phyloP scores from a whole-genome alignment of 2,329 filamentous ascomycete species.

The Alternaria atra region DNA sequence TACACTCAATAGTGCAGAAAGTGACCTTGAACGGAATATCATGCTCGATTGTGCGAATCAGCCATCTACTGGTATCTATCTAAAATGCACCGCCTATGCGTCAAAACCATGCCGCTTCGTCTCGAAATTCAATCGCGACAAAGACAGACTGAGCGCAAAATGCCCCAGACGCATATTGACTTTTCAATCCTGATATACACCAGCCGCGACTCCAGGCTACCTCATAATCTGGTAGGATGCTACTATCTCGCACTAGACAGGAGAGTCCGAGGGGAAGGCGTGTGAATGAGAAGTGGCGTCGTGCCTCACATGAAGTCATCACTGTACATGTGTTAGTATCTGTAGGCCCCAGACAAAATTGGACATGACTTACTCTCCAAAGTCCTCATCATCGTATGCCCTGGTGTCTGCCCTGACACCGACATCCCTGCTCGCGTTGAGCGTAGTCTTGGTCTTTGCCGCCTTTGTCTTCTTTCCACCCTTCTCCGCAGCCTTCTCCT shows the following conservation, averaged over 20 bases:
- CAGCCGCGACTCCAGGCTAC: constrained; percentile 2
- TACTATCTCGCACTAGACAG: background rate
- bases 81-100: background rate
- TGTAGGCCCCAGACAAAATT: background rate
- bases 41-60: background rate
- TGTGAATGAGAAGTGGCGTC: background rate
- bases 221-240: background rate
- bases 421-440: constrained; percentile 72
- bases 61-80: background rate
- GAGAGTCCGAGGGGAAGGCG: background rate
- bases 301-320: constrained; percentile 52
- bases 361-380: constrained; percentile 79
- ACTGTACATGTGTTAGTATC: constrained; percentile 38
- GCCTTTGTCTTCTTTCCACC: constrained; percentile 97
- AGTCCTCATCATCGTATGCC: constrained; percentile 82
- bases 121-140: background rate
- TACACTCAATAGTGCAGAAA: too few relatives aligned
- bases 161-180: background rate
- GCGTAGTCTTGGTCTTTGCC: constrained; percentile 89
- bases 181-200: background rate
- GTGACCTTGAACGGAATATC: background rate
- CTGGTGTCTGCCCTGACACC: constrained; percentile 71
- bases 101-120: background rate
- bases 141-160: background rate
- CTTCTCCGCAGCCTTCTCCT: constrained; percentile 95